Percentiles rank a stretch among this genome's conserved stretches.
phyloP scores from a whole-genome alignment of 148 eudicot genomes.

The Camellia japonica region DNA sequence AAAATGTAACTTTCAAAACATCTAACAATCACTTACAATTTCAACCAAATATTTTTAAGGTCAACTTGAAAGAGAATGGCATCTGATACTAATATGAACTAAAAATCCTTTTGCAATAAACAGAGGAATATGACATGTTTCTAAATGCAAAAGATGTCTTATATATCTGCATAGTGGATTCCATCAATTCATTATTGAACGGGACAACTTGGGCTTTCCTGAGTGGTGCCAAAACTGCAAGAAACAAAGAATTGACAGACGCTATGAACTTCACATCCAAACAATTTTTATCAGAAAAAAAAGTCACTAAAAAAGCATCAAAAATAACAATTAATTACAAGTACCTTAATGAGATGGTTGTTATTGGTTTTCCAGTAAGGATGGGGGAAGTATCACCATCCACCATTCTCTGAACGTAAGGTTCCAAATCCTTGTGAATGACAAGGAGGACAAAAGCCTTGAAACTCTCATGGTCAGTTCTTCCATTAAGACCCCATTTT shows the following conservation, averaged over 20 bases:
- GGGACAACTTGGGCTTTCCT: slow-evolving; percentile 89
- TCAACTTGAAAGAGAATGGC: background rate
- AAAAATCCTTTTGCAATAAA: no score
- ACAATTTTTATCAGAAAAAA: background rate
- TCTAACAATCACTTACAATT: background rate
- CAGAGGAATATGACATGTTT: slow-evolving; percentile 48
- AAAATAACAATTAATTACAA: background rate
- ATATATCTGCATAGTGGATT: slow-evolving; percentile 75
- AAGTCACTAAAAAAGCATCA: background rate
- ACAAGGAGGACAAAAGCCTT: slow-evolving; percentile 73
- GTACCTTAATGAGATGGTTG: slow-evolving; percentile 74
- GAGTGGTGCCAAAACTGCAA: slow-evolving; percentile 92
- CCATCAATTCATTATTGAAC: slow-evolving; percentile 70
- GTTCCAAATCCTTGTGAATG: slow-evolving; percentile 70
- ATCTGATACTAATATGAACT: background rate
- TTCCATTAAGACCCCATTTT: slow-evolving; percentile 53
- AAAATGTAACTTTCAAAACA: background rate
- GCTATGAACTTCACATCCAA: background rate
- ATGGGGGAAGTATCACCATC: slow-evolving; percentile 65
- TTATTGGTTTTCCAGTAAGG: slow-evolving; percentile 71
- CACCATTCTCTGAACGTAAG: slow-evolving; percentile 60
- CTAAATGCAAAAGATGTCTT: slow-evolving; percentile 82
- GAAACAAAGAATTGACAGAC: slow-evolving; percentile 1
- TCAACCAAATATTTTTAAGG: background rate
- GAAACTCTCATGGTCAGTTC: slow-evolving; percentile 60